These are phyloP conservation scores for Neocallimastix lanati DNA, from an alignment of 192 early-diverging fungal species.

Conservation along the genomic window DNA sequence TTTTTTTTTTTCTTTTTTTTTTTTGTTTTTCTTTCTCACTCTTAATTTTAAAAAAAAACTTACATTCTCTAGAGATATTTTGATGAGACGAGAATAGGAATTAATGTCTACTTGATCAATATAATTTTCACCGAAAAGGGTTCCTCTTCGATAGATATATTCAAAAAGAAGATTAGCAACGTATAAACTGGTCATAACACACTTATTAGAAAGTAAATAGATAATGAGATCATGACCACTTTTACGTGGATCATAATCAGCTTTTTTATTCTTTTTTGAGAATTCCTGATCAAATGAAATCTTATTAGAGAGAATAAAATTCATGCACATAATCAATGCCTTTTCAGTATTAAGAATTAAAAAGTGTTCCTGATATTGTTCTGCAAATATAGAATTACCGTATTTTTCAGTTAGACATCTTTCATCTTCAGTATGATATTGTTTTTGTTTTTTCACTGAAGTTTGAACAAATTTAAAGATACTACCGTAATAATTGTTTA, in stretches of 20 bases:
- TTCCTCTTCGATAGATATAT: not conserved
- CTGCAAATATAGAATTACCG: not conserved
- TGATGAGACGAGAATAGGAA: not conserved
- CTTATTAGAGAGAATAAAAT: slow-evolving; percentile 8
- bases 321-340: slow-evolving; percentile 21
- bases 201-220: slow-evolving; percentile 14
- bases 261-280: slow-evolving; percentile 5
- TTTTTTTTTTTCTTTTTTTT: too few relatives aligned
- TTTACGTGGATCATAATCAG: slow-evolving; percentile 4
- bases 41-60: not conserved
- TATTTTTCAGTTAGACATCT: not conserved
- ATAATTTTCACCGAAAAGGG: not conserved
- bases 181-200: slow-evolving; percentile 10
- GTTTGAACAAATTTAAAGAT: not conserved
- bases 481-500: not conserved
- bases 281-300: not conserved
- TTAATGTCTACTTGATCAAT: not conserved
- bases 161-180: not conserved
- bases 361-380: slow-evolving; percentile 21
- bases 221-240: slow-evolving; percentile 11
- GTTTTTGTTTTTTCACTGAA: not conserved
- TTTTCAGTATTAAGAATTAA: slow-evolving; percentile 36
- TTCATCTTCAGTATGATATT: not conserved
- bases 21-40: too few relatives aligned
- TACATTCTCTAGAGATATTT: not conserved